A percentile compares a stretch with the other conserved stretches of the same genome.
Evolutionary conservation across 306 rosid genomes (phyloP).

Genomic region (Rubus idaeus): DNA sequence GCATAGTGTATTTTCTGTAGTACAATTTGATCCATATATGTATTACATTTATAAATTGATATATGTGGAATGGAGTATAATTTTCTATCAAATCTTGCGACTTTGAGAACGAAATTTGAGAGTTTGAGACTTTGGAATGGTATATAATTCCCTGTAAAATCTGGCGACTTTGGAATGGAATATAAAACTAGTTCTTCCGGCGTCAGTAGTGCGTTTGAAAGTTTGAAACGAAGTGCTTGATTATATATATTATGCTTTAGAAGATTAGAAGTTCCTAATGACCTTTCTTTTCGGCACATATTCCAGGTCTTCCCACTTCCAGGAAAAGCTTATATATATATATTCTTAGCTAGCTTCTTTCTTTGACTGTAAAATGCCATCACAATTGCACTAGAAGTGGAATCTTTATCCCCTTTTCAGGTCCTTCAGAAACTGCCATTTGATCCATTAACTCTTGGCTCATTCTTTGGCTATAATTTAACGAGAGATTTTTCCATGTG

Average conservation of each 20-base stretch:
- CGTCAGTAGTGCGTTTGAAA: not conserved
- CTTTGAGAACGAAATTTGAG: not conserved
- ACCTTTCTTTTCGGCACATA: not conserved
- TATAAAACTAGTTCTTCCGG: not conserved
- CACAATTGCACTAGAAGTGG: not conserved
- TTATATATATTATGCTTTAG: not conserved
- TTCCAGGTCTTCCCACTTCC: not conserved
- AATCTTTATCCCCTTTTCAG: not conserved
- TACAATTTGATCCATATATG: not conserved
- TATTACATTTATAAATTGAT: not conserved
- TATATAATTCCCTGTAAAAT: not conserved
- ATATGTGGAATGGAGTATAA: not conserved
- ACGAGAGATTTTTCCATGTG: too few species aligned
- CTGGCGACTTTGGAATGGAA: not conserved
- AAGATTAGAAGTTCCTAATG: not conserved
- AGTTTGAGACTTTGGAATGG: not conserved
- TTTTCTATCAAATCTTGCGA: not conserved
- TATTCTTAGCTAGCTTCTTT: not conserved
- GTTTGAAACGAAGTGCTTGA: not conserved
- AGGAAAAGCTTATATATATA: not conserved
- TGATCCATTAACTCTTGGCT: not conserved
- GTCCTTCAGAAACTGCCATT: not conserved
- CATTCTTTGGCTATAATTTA: not conserved
- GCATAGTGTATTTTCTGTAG: not conserved
- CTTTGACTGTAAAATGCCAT: not conserved